A percentile compares a stretch with the other conserved stretches of the same genome.
Evolutionary conservation across 139 green algal genomes (phyloP).

Genomic region (Chlamydomonas sp.): DNA sequence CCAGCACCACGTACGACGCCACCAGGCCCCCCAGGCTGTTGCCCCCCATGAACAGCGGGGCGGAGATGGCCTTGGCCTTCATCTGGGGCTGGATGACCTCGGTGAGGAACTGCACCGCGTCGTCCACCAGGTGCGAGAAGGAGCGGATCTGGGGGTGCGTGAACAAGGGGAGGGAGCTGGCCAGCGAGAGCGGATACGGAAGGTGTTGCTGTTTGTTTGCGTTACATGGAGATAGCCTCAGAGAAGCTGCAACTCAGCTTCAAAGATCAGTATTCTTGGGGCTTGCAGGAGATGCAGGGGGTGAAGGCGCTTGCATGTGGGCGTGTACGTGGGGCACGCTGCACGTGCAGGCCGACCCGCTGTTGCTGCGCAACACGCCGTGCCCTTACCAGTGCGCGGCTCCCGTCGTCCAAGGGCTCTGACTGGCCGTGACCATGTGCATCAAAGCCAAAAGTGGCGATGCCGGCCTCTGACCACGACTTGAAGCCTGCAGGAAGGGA

Average conservation of each 20-base stretch:
- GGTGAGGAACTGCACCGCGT: not conserved
- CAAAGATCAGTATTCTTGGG: too few species aligned
- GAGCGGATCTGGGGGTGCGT: too few species aligned
- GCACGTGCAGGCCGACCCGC: too few species aligned
- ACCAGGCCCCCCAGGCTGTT: conserved; percentile 79
- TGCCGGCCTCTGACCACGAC: not conserved
- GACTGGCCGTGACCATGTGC: conserved; percentile 8
- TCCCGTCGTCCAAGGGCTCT: conserved; percentile 9
- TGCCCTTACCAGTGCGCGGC: not conserved
- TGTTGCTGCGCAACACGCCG: too few species aligned
- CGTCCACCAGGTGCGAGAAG: not conserved
- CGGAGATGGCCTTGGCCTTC: not conserved
- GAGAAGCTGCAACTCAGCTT: too few species aligned
- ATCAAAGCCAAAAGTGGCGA: conserved; percentile 34
- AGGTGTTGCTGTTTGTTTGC: too few species aligned
- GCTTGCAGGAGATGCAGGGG: too few species aligned
- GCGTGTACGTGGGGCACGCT: too few species aligned
- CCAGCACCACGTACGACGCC: conserved; percentile 49
- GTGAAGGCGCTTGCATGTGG: too few species aligned
- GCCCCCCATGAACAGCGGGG: conserved; percentile 49
- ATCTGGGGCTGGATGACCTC: not conserved
- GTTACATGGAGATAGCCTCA: too few species aligned
- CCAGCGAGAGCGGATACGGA: too few species aligned
- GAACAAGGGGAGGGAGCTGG: too few species aligned
- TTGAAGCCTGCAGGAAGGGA: not conserved